Evolutionary conservation across 1,284 basidiomycete genomes (phyloP).

Genomic region (Papiliotrema nemorosa): DNA sequence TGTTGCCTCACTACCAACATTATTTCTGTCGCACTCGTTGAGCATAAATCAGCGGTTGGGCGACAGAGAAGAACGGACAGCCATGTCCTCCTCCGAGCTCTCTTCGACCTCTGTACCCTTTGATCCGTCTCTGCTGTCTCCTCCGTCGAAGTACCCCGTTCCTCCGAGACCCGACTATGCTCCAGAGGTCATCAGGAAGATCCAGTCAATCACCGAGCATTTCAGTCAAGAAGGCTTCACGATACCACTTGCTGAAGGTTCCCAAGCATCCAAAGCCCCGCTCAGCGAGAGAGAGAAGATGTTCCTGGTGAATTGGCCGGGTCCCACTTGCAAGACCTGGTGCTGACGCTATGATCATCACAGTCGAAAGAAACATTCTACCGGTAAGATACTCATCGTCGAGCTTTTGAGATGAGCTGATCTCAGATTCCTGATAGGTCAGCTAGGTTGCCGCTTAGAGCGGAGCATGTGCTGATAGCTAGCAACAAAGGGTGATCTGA

Average conservation of each 20-base stretch:
- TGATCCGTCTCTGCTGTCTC: not conserved
- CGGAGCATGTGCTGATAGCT: not conserved
- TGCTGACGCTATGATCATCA: not conserved
- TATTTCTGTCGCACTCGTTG: no score
- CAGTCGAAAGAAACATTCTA: slow-evolving; percentile 31
- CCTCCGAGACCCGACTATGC: not conserved
- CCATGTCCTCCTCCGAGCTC: no score
- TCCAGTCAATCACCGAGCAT: slow-evolving; percentile 19
- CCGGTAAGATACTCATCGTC: slow-evolving; percentile 14
- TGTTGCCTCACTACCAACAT: no score
- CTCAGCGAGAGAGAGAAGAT: slow-evolving; percentile 41
- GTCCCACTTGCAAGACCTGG: not conserved
- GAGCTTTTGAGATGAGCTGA: not conserved
- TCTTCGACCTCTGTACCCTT: not conserved
- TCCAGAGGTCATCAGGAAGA: not conserved
- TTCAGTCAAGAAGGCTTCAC: slow-evolving; percentile 23
- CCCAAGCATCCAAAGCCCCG: slow-evolving; percentile 1
- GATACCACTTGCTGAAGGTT: slow-evolving; percentile 17
- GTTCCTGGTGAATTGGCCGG: slow-evolving; percentile 30
- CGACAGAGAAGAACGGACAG: no score
- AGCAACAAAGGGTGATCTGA: slow-evolving; percentile 29
- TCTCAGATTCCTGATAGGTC: slow-evolving; percentile 15
- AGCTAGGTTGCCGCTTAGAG: not conserved
- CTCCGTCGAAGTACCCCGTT: not conserved
- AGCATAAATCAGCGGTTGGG: no score